Evolutionary conservation across 345 rosid species (phyloP).

Genomic region (Melastoma malabathricum): DNA sequence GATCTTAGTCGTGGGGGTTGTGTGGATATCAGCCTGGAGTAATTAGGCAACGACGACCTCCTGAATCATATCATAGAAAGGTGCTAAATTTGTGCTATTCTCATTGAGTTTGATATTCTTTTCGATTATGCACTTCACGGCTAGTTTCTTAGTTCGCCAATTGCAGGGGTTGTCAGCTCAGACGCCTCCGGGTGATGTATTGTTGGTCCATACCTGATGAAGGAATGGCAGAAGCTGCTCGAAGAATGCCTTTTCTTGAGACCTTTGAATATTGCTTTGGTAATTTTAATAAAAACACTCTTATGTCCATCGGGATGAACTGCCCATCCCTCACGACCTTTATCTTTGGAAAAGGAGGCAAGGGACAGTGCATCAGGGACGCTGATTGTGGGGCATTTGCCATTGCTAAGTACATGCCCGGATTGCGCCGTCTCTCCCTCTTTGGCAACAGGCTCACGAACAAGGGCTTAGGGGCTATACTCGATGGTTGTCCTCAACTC

Average conservation of each 20-base stretch:
- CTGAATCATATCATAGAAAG: no score
- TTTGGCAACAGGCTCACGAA: conserved; percentile 43
- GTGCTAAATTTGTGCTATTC: no score
- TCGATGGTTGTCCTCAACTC: conserved; percentile 43
- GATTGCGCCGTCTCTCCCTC: conserved; percentile 36
- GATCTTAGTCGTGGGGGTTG: no score
- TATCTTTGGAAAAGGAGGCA: no score
- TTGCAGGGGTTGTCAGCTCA: not conserved
- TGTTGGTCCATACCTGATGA: conserved; percentile 2
- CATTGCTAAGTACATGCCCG: conserved; percentile 49
- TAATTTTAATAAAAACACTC: conserved; percentile 1
- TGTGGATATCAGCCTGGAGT: no score
- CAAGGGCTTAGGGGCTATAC: conserved; percentile 46
- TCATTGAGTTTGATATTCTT: no score
- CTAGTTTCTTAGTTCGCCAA: not conserved
- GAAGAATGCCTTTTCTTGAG: conserved; percentile 1
- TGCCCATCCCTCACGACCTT: conserved; percentile 3
- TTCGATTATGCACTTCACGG: no score
- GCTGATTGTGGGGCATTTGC: conserved; percentile 44
- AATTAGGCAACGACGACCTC: no score
- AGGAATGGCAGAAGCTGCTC: conserved; percentile 1
- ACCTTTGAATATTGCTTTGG: not conserved
- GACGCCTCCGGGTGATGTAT: conserved; percentile 2
- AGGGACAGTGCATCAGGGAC: conserved; percentile 2
- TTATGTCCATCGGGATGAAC: not conserved